Percentiles rank a stretch among this genome's conserved stretches.
Conservation (phyloP, 2,329 filamentous ascomycete species). For the Fusarium poae region DNA sequence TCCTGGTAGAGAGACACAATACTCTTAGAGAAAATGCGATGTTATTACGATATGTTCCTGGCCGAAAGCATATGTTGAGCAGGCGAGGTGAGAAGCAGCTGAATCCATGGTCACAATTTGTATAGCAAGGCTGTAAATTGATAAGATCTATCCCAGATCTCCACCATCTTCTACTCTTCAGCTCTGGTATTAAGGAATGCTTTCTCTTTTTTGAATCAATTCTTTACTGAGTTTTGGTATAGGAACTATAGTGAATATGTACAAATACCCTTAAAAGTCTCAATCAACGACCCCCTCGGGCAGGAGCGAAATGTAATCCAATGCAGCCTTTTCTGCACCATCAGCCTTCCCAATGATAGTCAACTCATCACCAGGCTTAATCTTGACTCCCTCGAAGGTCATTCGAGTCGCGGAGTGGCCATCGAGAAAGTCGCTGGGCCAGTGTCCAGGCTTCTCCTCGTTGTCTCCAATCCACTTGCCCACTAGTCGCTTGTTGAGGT, state of each 20-base stretch:
- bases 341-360: slow-evolving; percentile 69
- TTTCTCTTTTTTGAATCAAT: not conserved
- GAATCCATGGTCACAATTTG: not conserved
- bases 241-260: not conserved
- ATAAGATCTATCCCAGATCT: not conserved
- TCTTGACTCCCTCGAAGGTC: slow-evolving; percentile 65
- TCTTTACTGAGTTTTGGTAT: fast-evolving
- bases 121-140: not conserved
- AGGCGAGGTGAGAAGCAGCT: not conserved
- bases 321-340: slow-evolving; percentile 72
- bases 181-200: too few species aligned
- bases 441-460: slow-evolving; percentile 71
- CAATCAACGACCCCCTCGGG: slow-evolving; percentile 54
- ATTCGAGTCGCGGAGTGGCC: slow-evolving; percentile 74
- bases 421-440: slow-evolving; percentile 70
- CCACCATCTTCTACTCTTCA: fast-evolving
- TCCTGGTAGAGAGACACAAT: fast-evolving
- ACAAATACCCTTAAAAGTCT: not conserved
- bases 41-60: not conserved
- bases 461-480: slow-evolving; percentile 71
- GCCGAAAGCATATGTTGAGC: not conserved
- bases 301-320: slow-evolving; percentile 76
- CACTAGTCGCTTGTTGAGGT: slow-evolving; percentile 64
- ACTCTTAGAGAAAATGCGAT: not conserved
- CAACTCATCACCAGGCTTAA: slow-evolving; percentile 65